Percentiles rank a stretch among this genome's conserved stretches.
Evolutionary conservation across 1,284 basidiomycete species (phyloP).

Genomic region (Lentinula novae-zelandiae): DNA sequence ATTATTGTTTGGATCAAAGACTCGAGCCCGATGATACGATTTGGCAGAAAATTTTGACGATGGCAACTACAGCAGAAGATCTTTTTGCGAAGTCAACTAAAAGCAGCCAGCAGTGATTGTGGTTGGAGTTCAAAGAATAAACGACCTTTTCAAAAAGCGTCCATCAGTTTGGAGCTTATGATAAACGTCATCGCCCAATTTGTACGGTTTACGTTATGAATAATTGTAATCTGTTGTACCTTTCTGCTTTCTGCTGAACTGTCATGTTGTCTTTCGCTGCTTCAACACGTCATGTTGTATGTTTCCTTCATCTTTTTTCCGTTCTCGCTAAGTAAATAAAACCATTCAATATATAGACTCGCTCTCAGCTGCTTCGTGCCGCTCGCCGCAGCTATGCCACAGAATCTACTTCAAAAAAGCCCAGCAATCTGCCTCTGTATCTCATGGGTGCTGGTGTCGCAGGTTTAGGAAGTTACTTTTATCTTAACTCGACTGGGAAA

Average conservation of each 20-base stretch:
- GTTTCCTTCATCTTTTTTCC: slow-evolving; percentile 12
- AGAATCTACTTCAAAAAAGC: slow-evolving; percentile 36
- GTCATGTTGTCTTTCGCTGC: slow-evolving; percentile 44
- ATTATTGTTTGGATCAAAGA: not conserved
- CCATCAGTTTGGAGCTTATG: not conserved
- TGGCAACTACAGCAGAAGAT: not conserved
- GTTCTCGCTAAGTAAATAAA: slow-evolving; percentile 3
- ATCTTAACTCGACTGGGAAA: slow-evolving; percentile 35
- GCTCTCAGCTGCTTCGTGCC: slow-evolving; percentile 12
- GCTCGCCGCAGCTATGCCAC: slow-evolving; percentile 39
- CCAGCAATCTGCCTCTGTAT: slow-evolving; percentile 47
- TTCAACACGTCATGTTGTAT: slow-evolving; percentile 38
- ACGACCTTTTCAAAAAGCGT: too few relatives aligned
- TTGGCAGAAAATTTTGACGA: not conserved
- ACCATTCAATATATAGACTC: not conserved
- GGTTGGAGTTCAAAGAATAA: not conserved
- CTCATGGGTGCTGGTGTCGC: slow-evolving; percentile 47
- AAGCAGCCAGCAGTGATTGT: not conserved
- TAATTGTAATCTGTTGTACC: too few relatives aligned
- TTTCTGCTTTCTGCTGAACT: not conserved
- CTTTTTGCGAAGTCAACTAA: not conserved
- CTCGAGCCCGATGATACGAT: not conserved
- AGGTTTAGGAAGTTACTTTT: slow-evolving; percentile 51
- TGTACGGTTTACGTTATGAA: not conserved
- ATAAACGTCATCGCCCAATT: not conserved